Conservation (phyloP, 352 stramenopile genomes). For the Phytopythium aichiense region DNA sequence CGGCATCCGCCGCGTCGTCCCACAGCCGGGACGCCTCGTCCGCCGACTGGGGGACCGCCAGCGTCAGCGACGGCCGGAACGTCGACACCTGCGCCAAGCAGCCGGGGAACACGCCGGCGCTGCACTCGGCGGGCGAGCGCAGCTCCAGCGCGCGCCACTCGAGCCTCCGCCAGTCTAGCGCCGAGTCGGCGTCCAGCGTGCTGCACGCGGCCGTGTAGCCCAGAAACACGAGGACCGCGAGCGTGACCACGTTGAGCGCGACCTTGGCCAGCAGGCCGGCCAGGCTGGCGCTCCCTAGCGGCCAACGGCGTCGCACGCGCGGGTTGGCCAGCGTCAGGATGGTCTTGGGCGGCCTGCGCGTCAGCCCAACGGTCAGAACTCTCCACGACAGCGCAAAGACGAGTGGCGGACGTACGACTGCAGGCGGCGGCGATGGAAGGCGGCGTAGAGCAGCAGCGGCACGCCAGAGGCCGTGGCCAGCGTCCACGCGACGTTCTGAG, state of each 20-base stretch:
- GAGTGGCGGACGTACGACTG: not conserved
- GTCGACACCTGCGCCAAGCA: slow-evolving; percentile 8
- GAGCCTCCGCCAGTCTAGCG: slow-evolving; percentile 18
- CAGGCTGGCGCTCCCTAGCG: slow-evolving; percentile 29
- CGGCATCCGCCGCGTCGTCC: slow-evolving; percentile 20
- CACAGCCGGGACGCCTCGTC: slow-evolving; percentile 27
- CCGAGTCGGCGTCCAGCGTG: slow-evolving; percentile 7
- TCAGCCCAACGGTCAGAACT: not conserved
- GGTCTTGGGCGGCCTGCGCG: not conserved
- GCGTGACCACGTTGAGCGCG: slow-evolving; percentile 29
- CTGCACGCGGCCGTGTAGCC: slow-evolving; percentile 28
- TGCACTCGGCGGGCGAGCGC: slow-evolving; percentile 18
- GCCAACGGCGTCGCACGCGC: slow-evolving; percentile 21
- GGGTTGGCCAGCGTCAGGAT: slow-evolving; percentile 2
- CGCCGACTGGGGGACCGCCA: slow-evolving; percentile 14
- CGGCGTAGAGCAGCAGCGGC: slow-evolving; percentile 46
- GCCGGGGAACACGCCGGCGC: slow-evolving; percentile 16
- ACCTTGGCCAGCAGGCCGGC: slow-evolving; percentile 28
- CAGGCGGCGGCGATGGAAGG: slow-evolving; percentile 10
- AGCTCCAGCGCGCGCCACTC: slow-evolving; percentile 18
- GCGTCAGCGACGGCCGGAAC: slow-evolving; percentile 11
- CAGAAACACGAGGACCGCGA: slow-evolving; percentile 10
- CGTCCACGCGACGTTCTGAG: slow-evolving; percentile 63
- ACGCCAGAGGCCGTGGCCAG: slow-evolving; percentile 27
- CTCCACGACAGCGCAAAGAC: not conserved